Base-by-base conservation (phyloP, 352 stramenopile genomes). In the Pythium insidiosum region DNA sequence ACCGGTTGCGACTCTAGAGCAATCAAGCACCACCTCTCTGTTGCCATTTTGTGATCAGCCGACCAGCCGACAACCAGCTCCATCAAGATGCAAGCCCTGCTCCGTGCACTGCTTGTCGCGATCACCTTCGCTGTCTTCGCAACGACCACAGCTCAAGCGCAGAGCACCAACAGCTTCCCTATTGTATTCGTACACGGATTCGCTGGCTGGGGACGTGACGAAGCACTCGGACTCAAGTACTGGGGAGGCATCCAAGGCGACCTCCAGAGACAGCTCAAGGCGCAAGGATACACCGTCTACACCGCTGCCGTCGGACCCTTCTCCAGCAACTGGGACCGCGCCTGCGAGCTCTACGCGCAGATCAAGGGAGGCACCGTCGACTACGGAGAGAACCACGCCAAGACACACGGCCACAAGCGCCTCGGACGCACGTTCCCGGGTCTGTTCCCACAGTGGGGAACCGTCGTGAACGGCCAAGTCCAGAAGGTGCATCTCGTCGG, bases 401-500 rank as follows among this genome's bases (percentile, higher is more conserved):
- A 28, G 15, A 28, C 18, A 2, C 29, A 63, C 44, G 39, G 40
- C 19, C 61, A 68, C 30, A 22, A 56, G 9, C 65, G 50, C 37
- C 68, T 47, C 22, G 67, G 69, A 19, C 65, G 67, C 20, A 79
- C 59, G 18, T 79, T 67, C 47, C 58, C 69, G 15, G 72, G 68
- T 1, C 34, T 88, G 12, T 84, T 75, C 36, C 68, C 68, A 1
- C 44, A 74, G 6, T 89, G 77, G 73, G 71, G 73, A 2, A 47
- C 56, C 24, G 62, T 61, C 34, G 61, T 47, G 3, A 56, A 84
- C 41, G 70, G 71, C 15, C 63, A 55, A 5, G 53, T 82, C 39
- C 73, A 84, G 42, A 85, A 83, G 42, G 46, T 89, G 1, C 73
- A 87, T 41, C 45, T 89, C 13, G 16, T 89, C 3, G 74, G 77